phyloP scores from a whole-genome alignment of 257 asterid genomes.

The Handroanthus guayacan region DNA sequence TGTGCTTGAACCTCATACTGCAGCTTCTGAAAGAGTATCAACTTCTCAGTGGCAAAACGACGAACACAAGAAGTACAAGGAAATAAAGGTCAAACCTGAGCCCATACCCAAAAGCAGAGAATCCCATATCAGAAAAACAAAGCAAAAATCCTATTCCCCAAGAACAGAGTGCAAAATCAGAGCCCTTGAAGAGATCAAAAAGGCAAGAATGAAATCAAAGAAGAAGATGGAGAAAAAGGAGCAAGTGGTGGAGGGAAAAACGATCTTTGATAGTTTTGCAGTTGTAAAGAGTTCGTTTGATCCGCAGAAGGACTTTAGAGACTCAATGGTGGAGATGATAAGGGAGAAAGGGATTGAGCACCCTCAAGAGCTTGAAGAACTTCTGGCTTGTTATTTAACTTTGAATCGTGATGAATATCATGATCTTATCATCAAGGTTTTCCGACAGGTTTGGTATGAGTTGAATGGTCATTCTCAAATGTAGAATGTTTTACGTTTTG shows the following conservation, averaged over 20 bases:
- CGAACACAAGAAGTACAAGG: conserved; percentile 33
- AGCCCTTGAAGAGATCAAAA: conserved; percentile 71
- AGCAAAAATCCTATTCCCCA: conserved; percentile 51
- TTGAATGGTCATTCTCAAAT: conserved; percentile 48
- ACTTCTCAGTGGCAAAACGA: conserved; percentile 20
- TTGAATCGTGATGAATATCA: conserved; percentile 72
- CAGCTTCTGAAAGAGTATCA: not conserved
- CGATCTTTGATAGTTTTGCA: conserved; percentile 66
- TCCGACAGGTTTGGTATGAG: conserved; percentile 77
- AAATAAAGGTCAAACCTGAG: conserved; percentile 33
- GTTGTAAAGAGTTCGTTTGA: conserved; percentile 68
- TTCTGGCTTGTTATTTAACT: conserved; percentile 81
- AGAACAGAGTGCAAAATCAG: conserved; percentile 71
- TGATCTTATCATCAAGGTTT: conserved; percentile 71
- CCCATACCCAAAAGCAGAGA: conserved; percentile 36
- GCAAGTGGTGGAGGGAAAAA: conserved; percentile 29
- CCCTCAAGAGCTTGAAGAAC: conserved; percentile 75
- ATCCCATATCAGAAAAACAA: conserved; percentile 37
- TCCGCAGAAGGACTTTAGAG: conserved; percentile 73
- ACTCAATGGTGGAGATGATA: conserved; percentile 93
- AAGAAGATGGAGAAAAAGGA: conserved; percentile 38
- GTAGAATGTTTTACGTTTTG: not conserved
- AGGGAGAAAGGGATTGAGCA: conserved; percentile 58
- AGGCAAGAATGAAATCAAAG: conserved; percentile 52
- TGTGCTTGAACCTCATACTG: not conserved